phyloP scores from a whole-genome alignment of 805 yeast genomes.

The Pichia cabralensis region DNA sequence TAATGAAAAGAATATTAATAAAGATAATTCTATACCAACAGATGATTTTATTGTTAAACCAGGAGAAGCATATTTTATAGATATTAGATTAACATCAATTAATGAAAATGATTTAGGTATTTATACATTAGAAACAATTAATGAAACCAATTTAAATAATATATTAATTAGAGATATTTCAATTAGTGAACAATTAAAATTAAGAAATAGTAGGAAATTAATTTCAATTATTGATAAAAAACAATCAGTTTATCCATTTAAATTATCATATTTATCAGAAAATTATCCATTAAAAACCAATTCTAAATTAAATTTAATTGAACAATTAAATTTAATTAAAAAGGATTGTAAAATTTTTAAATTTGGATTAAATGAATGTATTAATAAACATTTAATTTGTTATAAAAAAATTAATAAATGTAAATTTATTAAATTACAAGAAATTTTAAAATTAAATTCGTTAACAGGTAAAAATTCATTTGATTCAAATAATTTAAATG shows the following conservation, averaged over 20 bases:
- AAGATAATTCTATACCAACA: constrained; percentile 58
- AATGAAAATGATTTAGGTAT: constrained; percentile 45
- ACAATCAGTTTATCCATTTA: constrained; percentile 86
- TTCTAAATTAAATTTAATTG: constrained; percentile 19
- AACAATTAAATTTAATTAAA: constrained; percentile 36
- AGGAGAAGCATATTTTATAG: constrained; percentile 84
- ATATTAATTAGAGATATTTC: constrained; percentile 81
- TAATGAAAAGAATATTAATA: constrained; percentile 24
- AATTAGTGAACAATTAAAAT: constrained; percentile 64
- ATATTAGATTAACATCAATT: constrained; percentile 69
- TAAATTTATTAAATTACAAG: constrained; percentile 62
- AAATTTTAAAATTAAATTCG: constrained; percentile 51
- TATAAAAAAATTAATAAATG: constrained; percentile 65
- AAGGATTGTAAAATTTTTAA: constrained; percentile 51
- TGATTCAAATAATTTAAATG: constrained; percentile 52
- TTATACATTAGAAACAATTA: constrained; percentile 55
- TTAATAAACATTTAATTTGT: constrained; percentile 69
- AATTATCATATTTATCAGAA: constrained; percentile 60
- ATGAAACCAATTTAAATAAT: constrained; percentile 42
- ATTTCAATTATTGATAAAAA: constrained; percentile 61
- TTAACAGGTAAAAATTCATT: constrained; percentile 59
- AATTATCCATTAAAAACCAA: constrained; percentile 53
- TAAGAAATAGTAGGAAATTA: constrained; percentile 63
- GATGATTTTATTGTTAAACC: constrained; percentile 63
- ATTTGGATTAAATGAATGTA: constrained; percentile 71